These are phyloP conservation scores for Coniochaeta prunicola DNA, from an alignment of 2,329 filamentous ascomycete species.

Conservation along the genomic window DNA sequence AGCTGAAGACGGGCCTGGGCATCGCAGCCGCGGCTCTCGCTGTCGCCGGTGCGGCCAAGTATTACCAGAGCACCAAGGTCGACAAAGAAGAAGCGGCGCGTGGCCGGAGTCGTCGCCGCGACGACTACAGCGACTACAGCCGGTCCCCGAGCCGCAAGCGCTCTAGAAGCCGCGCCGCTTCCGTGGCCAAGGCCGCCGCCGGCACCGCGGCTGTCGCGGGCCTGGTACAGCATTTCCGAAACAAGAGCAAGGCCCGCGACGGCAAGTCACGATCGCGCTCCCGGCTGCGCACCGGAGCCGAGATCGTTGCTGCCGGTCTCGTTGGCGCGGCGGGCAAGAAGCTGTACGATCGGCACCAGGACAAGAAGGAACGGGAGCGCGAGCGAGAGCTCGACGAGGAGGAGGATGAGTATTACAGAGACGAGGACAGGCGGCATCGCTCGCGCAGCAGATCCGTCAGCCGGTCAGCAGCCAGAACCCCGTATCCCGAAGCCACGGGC, in stretches of 20 bases:
- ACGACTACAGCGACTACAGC: constrained; percentile 26
- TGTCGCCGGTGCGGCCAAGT: constrained; percentile 58
- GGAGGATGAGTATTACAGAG: constrained; percentile 22
- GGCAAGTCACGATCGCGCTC: constrained; percentile 38
- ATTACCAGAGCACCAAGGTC: constrained; percentile 51
- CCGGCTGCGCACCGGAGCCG: constrained; percentile 44
- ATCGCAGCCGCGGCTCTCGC: constrained; percentile 57
- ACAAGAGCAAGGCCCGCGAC: constrained; percentile 41
- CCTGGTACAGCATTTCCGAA: constrained; percentile 48
- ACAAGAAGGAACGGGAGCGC: constrained; percentile 47
- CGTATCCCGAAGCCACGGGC: constrained; percentile 33
- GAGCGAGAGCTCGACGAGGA: constrained; percentile 24
- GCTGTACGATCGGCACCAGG: constrained; percentile 52
- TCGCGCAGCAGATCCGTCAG: constrained; percentile 24
- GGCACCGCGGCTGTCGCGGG: constrained; percentile 52
- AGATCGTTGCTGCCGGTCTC: constrained; percentile 53
- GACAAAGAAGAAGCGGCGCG: constrained; percentile 52
- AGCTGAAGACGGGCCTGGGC: constrained; percentile 54
- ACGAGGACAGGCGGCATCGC: constrained; percentile 23
- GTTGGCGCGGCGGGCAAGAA: constrained; percentile 55
- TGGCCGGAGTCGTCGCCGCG: constrained; percentile 44
- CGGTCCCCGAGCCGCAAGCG: constrained; percentile 35
- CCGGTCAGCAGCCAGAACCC: constrained; percentile 32
- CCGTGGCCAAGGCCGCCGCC: constrained; percentile 48
- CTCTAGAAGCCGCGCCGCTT: constrained; percentile 37